These are phyloP conservation scores for Pseudocercospora eumusae DNA, from an alignment of 2,329 filamentous ascomycete species.

Conservation along the genomic window DNA sequence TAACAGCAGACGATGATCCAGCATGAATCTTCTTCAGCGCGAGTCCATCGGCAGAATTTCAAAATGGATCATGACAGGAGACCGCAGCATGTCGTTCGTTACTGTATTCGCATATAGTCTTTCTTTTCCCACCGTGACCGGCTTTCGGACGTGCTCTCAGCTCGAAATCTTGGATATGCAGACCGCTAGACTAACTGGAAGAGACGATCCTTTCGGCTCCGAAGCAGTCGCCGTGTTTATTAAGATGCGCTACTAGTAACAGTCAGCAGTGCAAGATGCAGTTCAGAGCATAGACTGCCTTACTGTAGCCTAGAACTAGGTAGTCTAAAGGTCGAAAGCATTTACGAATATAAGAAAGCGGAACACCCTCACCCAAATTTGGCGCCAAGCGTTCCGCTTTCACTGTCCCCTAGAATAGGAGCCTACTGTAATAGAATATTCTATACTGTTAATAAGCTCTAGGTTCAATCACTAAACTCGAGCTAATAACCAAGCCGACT, in stretches of 20 bases:
- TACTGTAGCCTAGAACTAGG: too few relatives aligned
- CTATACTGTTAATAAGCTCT: too few relatives aligned
- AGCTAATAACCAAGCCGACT: too few relatives aligned
- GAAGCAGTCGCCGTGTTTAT: neutral
- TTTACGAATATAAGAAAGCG: too few relatives aligned
- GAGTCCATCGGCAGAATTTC: neutral
- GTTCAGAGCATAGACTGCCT: too few relatives aligned
- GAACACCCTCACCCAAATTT: too few relatives aligned
- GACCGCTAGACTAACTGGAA: neutral
- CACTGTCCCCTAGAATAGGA: too few relatives aligned
- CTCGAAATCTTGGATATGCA: neutral
- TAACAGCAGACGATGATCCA: neutral
- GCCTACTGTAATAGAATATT: too few relatives aligned
- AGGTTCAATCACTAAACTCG: too few relatives aligned
- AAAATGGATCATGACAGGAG: neutral
- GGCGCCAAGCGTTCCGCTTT: too few relatives aligned
- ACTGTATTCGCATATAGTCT: neutral
- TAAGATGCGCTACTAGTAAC: neutral
- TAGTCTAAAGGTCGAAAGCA: too few relatives aligned
- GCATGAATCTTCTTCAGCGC: neutral
- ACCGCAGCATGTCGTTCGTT: conserved; percentile 5
- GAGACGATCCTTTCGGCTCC: neutral
- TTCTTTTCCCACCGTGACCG: neutral
- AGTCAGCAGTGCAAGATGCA: neutral
- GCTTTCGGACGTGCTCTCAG: neutral